Evolutionary conservation across 352 stramenopile genomes (phyloP), one percentile per base, ranked within the genome.

Genomic region (Phytophthora ohioensis): DNA sequence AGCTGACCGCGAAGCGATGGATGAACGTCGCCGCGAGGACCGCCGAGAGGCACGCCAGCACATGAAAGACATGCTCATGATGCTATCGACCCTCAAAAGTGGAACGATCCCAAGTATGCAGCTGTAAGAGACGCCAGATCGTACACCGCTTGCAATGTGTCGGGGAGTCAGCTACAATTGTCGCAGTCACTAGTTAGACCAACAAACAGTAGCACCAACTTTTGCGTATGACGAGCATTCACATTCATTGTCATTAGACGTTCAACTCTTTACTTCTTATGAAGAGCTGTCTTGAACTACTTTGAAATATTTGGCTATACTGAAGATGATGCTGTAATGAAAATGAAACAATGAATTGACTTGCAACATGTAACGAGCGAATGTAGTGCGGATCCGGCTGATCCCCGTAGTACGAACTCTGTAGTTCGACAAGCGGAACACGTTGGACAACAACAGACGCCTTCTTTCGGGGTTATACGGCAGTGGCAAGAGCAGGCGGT

Each of bases 1-100:
- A 39, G 53, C 10, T 17, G 36, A 59, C 12, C 21, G 38, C 3
- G 36, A 59, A 8, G 53, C 36, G 17, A 11, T 31, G 38, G 57
- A 64, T 48, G 57, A 64, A 9, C 43, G 32, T 2, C 45, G 43
- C 3, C 43, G 57, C 2, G 43, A 55, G 3, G 57, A 55, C 12
- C 43, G 43, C 32, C 27, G 10, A 3, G 43, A 64, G 4, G 43
- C 45, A 1, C 53, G 36, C 5, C 17, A 38, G 12, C 53, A 59
- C 21, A 27, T 27, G 21, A 1, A 27, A 27, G 21, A 1, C 21
- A 27, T 27, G 21, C 21, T 27, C 21, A 30, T 59, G 21, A 59
- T 59, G 53, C 4, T 59, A 12, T 39, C 53, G 4, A 21, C 38
- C 2, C 36, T 59, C 2, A 12, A 49, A 6, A 49, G 49, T n/a